phyloP scores from a whole-genome alignment of 2,329 filamentous ascomycete species.

The Lanzia echinophila region DNA sequence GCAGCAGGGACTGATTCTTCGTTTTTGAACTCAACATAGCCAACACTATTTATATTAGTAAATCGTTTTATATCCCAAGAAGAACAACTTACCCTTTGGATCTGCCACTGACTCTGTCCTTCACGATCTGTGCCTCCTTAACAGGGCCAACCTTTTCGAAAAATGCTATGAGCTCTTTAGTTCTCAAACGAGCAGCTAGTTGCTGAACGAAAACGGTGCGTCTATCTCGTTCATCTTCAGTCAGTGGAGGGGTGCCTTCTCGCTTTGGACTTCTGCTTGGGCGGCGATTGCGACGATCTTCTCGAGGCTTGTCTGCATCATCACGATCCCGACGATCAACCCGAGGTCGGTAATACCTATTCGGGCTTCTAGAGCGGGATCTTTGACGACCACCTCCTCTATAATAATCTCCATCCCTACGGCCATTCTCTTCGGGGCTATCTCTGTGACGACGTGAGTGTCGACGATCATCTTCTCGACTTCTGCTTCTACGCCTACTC shows the following conservation, averaged over 20 bases:
- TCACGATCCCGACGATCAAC: constrained; percentile 45
- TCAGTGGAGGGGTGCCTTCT: constrained; percentile 64
- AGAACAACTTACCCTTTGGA: constrained; percentile 76
- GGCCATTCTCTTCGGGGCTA: constrained; percentile 38
- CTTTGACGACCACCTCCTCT: constrained; percentile 56
- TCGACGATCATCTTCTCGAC: constrained; percentile 68
- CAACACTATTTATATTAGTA: constrained; percentile 57
- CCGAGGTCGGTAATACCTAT: constrained; percentile 47
- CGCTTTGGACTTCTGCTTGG: constrained; percentile 35
- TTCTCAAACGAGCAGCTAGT: constrained; percentile 86
- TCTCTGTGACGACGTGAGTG: constrained; percentile 66
- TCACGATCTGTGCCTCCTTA: constrained; percentile 96
- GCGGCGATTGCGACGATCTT: constrained; percentile 36
- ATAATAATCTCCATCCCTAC: constrained; percentile 61
- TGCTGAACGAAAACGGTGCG: constrained; percentile 98
- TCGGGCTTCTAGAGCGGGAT: constrained; percentile 66
- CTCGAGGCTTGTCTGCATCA: constrained; percentile 40
- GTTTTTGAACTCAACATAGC: constrained; percentile 97
- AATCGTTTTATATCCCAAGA: background rate
- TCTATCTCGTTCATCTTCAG: constrained; percentile 92
- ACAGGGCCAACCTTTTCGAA: constrained; percentile 94
- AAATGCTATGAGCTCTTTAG: constrained; percentile 86
- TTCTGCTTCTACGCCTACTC: constrained; percentile 74
- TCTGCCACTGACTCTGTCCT: constrained; percentile 91
- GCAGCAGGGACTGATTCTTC: constrained; percentile 91